These are phyloP conservation scores for Cutaneotrichosporon spelunceum DNA, from an alignment of 1,284 basidiomycete species.

Conservation along the genomic window DNA sequence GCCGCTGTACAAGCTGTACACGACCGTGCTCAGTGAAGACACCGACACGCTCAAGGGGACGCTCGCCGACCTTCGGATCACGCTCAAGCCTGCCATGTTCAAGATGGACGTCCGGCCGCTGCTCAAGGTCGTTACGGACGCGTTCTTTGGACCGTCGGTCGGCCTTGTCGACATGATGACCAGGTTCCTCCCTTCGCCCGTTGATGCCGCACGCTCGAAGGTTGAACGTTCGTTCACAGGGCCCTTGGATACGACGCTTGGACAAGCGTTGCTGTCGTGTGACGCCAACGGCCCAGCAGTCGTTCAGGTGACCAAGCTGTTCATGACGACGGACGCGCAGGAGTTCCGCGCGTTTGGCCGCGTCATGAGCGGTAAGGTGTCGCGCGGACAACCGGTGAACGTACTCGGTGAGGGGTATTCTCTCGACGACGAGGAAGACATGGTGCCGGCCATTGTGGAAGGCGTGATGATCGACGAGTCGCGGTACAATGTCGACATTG, in stretches of 20 bases:
- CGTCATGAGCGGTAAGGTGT: slow-evolving; percentile 85
- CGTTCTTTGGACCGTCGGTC: slow-evolving; percentile 88
- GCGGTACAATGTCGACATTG: slow-evolving; percentile 83
- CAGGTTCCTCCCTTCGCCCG: slow-evolving; percentile 81
- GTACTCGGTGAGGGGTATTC: slow-evolving; percentile 98
- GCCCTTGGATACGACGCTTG: slow-evolving; percentile 73
- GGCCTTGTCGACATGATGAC: slow-evolving; percentile 91
- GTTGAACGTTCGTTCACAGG: slow-evolving; percentile 81
- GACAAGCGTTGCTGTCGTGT: slow-evolving; percentile 73
- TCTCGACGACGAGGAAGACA: slow-evolving; percentile 97
- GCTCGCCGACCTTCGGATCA: slow-evolving; percentile 74
- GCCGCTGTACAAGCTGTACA: slow-evolving; percentile 96
- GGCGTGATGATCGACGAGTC: slow-evolving; percentile 87
- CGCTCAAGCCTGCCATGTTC: slow-evolving; percentile 87
- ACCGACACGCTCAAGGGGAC: slow-evolving; percentile 77
- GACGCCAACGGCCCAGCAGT: slow-evolving; percentile 83
- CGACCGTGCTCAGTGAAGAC: slow-evolving; percentile 85
- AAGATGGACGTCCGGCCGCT: slow-evolving; percentile 97
- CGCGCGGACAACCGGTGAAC: slow-evolving; percentile 78
- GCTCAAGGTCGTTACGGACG: slow-evolving; percentile 85
- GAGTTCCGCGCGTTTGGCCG: slow-evolving; percentile 95
- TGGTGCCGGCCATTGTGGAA: slow-evolving; percentile 81
- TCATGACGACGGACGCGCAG: slow-evolving; percentile 91
- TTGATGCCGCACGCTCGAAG: slow-evolving; percentile 67
- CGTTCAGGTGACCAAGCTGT: slow-evolving; percentile 89